Evolutionary conservation across 176 grass and related monocot genomes (phyloP), one percentile per base, ranked within the genome.

Genomic region (Oryza coarctata): DNA sequence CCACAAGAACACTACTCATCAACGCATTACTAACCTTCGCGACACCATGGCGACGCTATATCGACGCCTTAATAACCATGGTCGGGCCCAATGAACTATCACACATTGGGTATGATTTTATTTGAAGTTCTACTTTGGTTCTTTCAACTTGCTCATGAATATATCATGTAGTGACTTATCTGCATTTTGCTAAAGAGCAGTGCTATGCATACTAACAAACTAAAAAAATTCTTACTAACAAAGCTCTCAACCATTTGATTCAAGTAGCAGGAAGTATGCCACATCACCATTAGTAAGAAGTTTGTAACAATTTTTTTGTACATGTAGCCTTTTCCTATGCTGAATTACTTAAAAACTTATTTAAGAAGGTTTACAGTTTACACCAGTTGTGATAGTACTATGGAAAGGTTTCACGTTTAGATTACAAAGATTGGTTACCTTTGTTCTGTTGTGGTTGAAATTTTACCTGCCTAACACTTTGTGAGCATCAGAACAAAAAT

Each of bases 321-420:
- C 36, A 0, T 38, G 8, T 9, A 38, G 36, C 36, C 0, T 38
- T 38, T 38, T 38, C 36, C 36, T 38, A 9, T 38, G 12, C 20
- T 66, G 33, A 83, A 18, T 83, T 64, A 50, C 60, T 74, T 74
- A 18, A 36, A 47, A 74, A n/a, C n/a, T 26, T 20, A 33, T 70
- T 47, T 35, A 15, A 32, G 68, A 45, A 82, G 20, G 38, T 39
- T 39, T 38, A 38, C 36, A 38, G 57, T 45, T 73, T 82, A 6
- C 55, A 80, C 55, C 36, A 43, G 9, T 70, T 80, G 27, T 27
- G 36, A 63, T 73, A 63, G 30, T 71, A 27, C 9, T 73, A 5
- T 63, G 30, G 36, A 75, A 11, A 0, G 6, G 6, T 62, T 13
- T 38, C 13, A 49, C 58, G 9, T 67, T 78, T 81, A 25, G 28